Percentiles rank a stretch among this genome's conserved stretches.
phyloP scores from a whole-genome alignment of 2,329 filamentous ascomycete genomes.

The Fusarium austroafricanum region DNA sequence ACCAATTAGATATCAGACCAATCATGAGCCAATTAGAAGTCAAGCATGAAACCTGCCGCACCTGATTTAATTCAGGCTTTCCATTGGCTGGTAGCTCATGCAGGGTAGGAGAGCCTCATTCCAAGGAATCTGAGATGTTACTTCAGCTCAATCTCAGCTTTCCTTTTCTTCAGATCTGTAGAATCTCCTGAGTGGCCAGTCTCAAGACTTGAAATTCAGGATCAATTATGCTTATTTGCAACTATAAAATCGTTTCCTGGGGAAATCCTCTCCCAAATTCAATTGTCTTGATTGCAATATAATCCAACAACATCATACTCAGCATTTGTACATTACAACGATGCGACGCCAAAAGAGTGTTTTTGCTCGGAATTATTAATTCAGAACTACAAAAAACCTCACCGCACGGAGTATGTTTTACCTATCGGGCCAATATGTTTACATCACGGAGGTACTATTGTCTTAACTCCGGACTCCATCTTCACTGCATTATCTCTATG shows the following conservation, averaged over 20 bases:
- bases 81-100: not conserved
- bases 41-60: too few relatives aligned
- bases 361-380: too few relatives aligned
- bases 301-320: too few relatives aligned
- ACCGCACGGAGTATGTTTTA: fast-evolving
- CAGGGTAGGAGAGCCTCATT: not conserved
- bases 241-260: not conserved
- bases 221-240: not conserved
- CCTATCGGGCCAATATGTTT: fast-evolving
- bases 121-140: not conserved
- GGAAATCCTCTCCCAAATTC: too few relatives aligned
- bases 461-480: not conserved
- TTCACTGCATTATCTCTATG: too few relatives aligned
- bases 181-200: not conserved
- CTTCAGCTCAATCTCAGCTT: not conserved
- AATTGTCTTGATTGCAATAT: too few relatives aligned
- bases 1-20: too few relatives aligned
- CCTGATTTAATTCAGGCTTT: not conserved
- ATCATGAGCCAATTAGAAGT: too few relatives aligned
- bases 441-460: not conserved
- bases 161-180: not conserved
- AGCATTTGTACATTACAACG: too few relatives aligned
- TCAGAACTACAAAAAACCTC: too few relatives aligned
- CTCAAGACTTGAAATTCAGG: too few relatives aligned
- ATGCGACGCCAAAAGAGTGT: too few relatives aligned